A percentile compares a stretch with the other conserved stretches of the same genome.
Conservation (phyloP, 2,329 filamentous ascomycete genomes). For the Aspergillaceae sp. region DNA sequence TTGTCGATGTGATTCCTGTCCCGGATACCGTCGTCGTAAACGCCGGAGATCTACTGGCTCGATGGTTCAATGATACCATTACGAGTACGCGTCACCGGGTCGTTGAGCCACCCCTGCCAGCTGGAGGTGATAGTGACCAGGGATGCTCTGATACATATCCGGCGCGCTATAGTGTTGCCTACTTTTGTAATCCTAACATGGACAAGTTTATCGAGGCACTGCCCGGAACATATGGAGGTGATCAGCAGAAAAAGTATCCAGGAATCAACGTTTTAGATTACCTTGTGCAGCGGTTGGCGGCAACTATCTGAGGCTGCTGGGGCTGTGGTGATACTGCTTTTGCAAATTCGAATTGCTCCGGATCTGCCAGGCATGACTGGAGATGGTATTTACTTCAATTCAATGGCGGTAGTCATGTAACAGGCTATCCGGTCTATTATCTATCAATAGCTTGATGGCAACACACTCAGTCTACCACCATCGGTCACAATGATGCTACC, state of each 20-base stretch:
- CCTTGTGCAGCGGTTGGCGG: constrained; percentile 64
- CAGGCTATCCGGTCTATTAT: no score
- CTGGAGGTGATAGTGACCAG: constrained; percentile 25
- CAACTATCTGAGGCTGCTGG: constrained; percentile 49
- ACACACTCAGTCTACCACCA: constrained; percentile 51
- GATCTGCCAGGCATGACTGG: not conserved
- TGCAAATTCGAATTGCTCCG: not conserved
- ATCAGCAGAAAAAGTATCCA: constrained; percentile 61
- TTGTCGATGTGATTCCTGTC: constrained; percentile 77
- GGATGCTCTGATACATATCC: constrained; percentile 47
- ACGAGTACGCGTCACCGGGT: constrained; percentile 85
- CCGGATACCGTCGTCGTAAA: constrained; percentile 77
- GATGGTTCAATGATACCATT: constrained; percentile 88
- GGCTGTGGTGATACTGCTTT: not conserved
- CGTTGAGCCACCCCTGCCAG: constrained; percentile 65
- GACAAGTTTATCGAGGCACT: constrained; percentile 68
- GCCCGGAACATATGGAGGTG: constrained; percentile 61
- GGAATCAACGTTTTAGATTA: constrained; percentile 75
- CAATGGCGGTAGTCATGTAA: not conserved
- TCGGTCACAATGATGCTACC: constrained; percentile 56
- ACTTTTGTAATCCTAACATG: constrained; percentile 84
- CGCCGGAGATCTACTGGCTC: constrained; percentile 73
- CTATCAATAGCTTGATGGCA: constrained; percentile 47
- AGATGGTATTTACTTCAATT: not conserved
- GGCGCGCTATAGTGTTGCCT: constrained; percentile 77